phyloP scores from a whole-genome alignment of 805 yeast species.

The Candida orba region DNA sequence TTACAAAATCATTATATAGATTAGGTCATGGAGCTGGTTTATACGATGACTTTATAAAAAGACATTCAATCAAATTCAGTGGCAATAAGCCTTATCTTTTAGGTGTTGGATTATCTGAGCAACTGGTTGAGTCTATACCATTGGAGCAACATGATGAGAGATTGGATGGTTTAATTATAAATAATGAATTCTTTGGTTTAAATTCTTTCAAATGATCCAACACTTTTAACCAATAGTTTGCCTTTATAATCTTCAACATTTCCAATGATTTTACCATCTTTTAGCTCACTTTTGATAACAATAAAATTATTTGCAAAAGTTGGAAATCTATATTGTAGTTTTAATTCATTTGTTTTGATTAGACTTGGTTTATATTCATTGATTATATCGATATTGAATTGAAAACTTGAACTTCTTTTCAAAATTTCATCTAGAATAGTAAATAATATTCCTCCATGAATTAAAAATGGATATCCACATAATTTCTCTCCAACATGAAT shows the following conservation, averaged over 20 bases:
- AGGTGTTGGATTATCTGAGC: slow-evolving; percentile 63
- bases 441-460: slow-evolving; percentile 87
- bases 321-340: slow-evolving; percentile 57
- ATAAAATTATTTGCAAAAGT: slow-evolving; percentile 74
- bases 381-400: slow-evolving; percentile 24
- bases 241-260: slow-evolving; percentile 47
- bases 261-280: slow-evolving; percentile 38
- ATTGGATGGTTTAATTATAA: slow-evolving; percentile 48
- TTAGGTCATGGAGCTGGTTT: slow-evolving; percentile 93
- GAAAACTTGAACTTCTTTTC: slow-evolving; percentile 43
- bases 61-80: slow-evolving; percentile 29
- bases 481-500: slow-evolving; percentile 71
- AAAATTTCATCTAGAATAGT: slow-evolving; percentile 73
- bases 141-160: slow-evolving; percentile 56
- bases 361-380: slow-evolving; percentile 33
- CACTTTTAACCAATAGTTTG: slow-evolving; percentile 48
- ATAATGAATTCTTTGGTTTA: slow-evolving; percentile 20
- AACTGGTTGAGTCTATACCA: slow-evolving; percentile 47
- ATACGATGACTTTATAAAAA: slow-evolving; percentile 68
- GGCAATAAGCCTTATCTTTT: slow-evolving; percentile 32
- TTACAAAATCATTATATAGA: slow-evolving; percentile 40
- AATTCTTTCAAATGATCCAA: slow-evolving; percentile 34
- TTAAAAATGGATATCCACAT: slow-evolving; percentile 80
- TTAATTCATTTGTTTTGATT: slow-evolving; percentile 40
- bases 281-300: slow-evolving; percentile 47